Evolutionary conservation across 2,329 filamentous ascomycete species (phyloP), one percentile per base, ranked within the genome.

Genomic region (Cadophora luteo-olivacea): DNA sequence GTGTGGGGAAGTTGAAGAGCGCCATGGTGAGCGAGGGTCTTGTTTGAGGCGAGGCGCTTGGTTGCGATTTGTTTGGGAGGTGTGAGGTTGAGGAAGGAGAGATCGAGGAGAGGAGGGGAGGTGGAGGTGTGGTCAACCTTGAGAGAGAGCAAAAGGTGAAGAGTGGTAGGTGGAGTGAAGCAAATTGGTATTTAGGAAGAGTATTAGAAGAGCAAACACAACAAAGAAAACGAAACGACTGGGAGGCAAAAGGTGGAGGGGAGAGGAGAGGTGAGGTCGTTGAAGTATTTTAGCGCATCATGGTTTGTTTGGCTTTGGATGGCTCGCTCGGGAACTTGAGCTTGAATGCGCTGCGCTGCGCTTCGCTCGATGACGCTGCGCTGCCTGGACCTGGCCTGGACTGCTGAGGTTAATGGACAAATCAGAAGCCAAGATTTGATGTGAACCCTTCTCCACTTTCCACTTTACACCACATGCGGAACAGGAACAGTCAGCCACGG

Each of bases 41-140:
- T 9, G 45, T 2, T 68, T 29, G 65, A 9, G 25, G 19, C 79
- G 65, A 9, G 25, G 19, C 79, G 41, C 9, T 45, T 11, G 41
- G 4, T 19, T 49, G 24, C n/a, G 52, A 36, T 11, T 61, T 36
- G 22, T 14, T 36, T 11, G 32, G 36, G 48, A 9, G 25, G 32
- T 55, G 25, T 6, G 45, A 54, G 22, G 41, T 38, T 51, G 61
- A 55, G 29, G 52, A 57, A 67, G 65, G 49, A 45, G 65, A 63
- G 65, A 57, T 65, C 38, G 52, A 58, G 11, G 52, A 51, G 11
- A 19, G 32, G 38, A 24, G 24, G 16, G 32, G 41, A 49, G 45
- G 19, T 22, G 11, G 45, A 49, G 41, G 45, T 22, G 45, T 49
- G 19, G 12, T 61, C 33, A 24, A 61, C 19, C 33, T 41, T 25